These are phyloP conservation scores for Pseudohalonectria lignicola DNA, from an alignment of 2,329 filamentous ascomycete genomes.

Conservation along the genomic window DNA sequence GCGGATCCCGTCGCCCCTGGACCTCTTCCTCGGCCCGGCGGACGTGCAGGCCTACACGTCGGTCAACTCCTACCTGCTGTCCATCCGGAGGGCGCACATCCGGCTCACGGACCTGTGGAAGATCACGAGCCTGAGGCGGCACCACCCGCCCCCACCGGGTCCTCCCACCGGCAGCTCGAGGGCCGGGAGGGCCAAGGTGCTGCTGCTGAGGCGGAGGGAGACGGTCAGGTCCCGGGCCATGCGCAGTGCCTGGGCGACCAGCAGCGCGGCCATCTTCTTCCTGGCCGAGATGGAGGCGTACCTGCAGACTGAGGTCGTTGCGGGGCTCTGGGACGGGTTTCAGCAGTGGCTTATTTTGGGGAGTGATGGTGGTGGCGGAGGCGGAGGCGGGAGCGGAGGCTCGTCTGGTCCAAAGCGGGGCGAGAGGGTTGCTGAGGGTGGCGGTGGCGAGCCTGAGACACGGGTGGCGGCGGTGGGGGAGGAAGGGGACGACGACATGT, in stretches of 20 bases:
- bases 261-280: slow-evolving; percentile 79
- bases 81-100: slow-evolving; percentile 76
- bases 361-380: too few relatives aligned
- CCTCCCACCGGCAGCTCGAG: slow-evolving; percentile 51
- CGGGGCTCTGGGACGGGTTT: slow-evolving; percentile 71
- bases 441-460: neutral
- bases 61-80: slow-evolving; percentile 81
- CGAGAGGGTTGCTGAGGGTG: neutral
- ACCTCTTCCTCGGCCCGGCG: slow-evolving; percentile 69
- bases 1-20: slow-evolving; percentile 66
- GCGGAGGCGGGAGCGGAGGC: neutral
- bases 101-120: slow-evolving; percentile 82
- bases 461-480: neutral
- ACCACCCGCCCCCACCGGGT: slow-evolving; percentile 61
- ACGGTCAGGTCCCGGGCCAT: slow-evolving; percentile 54
- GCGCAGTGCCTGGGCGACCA: slow-evolving; percentile 82
- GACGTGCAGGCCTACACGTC: slow-evolving; percentile 72
- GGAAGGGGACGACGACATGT: slow-evolving; percentile 27
- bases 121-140: slow-evolving; percentile 64
- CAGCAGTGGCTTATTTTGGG: slow-evolving; percentile 57
- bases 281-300: slow-evolving; percentile 80
- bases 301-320: slow-evolving; percentile 80
- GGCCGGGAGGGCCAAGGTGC: slow-evolving; percentile 48
- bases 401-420: neutral
- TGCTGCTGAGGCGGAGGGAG: slow-evolving; percentile 51